These are phyloP conservation scores for Ambrosia hybrid DNA, from an alignment of 140 eudicot genomes.

Conservation along the genomic window DNA sequence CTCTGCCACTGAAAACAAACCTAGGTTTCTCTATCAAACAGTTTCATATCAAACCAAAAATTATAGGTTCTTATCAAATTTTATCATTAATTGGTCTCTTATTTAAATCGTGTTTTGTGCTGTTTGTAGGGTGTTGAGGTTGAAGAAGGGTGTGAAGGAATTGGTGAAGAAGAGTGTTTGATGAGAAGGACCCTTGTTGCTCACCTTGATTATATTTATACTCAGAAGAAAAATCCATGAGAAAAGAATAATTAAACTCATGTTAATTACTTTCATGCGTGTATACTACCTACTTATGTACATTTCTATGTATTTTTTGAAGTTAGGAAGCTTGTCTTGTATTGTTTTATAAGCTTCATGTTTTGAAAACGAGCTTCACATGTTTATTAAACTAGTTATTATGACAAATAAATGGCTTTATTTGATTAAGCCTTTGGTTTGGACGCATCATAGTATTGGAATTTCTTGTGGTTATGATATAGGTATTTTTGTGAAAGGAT, in stretches of 20 bases:
- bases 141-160: constrained; percentile 41
- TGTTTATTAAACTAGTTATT: not conserved
- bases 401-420: not conserved
- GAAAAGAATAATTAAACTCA: not conserved
- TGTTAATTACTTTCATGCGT: not conserved
- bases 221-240: constrained; percentile 44
- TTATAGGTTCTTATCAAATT: too few species aligned
- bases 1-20: too few species aligned
- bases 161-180: constrained; percentile 49
- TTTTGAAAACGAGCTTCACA: constrained; percentile 6
- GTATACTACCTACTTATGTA: not conserved
- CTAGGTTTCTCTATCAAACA: too few species aligned
- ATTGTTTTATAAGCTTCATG: constrained; percentile 8
- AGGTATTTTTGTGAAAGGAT: not conserved
- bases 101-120: too few species aligned
- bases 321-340: constrained; percentile 17
- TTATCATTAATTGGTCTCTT: too few species aligned
- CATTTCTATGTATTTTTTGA: not conserved
- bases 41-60: too few species aligned
- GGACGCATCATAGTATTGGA: not conserved
- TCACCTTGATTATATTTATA: constrained; percentile 53
- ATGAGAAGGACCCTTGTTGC: constrained; percentile 56
- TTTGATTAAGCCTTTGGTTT: not conserved
- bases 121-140: constrained; percentile 1
- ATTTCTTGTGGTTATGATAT: not conserved